Evolutionary conservation across 495 filamentous ascomycete species (phyloP).

Genomic region (Neurospora sublineolata): DNA sequence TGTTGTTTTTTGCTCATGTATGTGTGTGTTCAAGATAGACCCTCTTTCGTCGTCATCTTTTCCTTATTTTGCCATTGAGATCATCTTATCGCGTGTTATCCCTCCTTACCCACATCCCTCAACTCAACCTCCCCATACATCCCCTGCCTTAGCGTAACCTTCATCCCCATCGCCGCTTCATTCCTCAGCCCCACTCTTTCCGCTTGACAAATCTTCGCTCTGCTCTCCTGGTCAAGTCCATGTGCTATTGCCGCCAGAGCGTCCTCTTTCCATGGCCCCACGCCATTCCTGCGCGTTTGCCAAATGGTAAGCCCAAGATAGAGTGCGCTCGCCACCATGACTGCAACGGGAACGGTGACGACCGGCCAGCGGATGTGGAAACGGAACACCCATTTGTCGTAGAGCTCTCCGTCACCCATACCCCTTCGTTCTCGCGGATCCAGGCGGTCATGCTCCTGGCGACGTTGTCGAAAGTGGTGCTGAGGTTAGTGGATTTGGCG

Average conservation of each 20-base stretch:
- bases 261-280: background rate
- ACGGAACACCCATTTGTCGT: background rate
- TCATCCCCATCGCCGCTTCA: background rate
- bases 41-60: background rate
- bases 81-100: background rate
- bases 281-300: background rate
- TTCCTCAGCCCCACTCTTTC: background rate
- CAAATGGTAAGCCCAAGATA: background rate
- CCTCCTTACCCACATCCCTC: background rate
- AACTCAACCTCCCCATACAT: background rate
- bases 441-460: background rate
- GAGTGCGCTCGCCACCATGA: background rate
- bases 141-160: background rate
- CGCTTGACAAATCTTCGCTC: background rate
- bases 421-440: background rate
- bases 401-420: background rate
- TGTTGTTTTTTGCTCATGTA: background rate
- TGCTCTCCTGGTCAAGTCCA: background rate
- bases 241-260: background rate
- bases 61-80: no score
- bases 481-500: background rate
- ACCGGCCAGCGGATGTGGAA: background rate
- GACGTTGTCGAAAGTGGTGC: background rate
- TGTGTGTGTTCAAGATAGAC: background rate
- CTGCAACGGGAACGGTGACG: background rate